Evolutionary conservation across 2,329 filamentous ascomycete species (phyloP).

Genomic region (Fusarium pseudoanthophilum): DNA sequence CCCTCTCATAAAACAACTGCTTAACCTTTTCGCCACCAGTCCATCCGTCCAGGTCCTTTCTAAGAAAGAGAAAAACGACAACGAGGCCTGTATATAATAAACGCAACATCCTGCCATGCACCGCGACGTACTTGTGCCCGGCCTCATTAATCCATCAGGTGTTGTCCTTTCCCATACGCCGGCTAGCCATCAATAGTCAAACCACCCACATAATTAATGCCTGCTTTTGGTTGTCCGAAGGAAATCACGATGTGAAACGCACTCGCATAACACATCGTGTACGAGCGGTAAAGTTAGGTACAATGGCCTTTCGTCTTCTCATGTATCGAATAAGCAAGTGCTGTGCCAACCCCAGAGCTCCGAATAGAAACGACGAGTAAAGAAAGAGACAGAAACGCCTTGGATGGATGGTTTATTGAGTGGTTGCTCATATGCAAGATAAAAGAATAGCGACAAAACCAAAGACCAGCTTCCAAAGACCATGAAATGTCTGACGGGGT

Average conservation of each 20-base stretch:
- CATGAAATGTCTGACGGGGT: slow-evolving; percentile 16
- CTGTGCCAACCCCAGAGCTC: slow-evolving; percentile 9
- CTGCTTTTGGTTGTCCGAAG: slow-evolving; percentile 38
- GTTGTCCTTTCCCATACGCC: slow-evolving; percentile 32
- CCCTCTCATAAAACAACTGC: slow-evolving; percentile 9
- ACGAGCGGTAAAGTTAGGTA: not conserved
- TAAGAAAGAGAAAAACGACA: slow-evolving; percentile 7
- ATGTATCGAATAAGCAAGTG: slow-evolving; percentile 7
- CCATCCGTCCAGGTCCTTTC: slow-evolving; percentile 2
- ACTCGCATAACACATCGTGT: not conserved
- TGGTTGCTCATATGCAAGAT: slow-evolving; percentile 13
- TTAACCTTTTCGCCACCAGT: not conserved
- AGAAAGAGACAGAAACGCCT: slow-evolving; percentile 29
- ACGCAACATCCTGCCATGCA: not conserved
- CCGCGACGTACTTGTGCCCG: not conserved
- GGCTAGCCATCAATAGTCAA: slow-evolving; percentile 25
- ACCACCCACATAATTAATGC: slow-evolving; percentile 26
- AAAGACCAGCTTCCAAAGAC: slow-evolving; percentile 32
- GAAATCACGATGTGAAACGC: slow-evolving; percentile 1
- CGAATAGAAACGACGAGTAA: slow-evolving; percentile 15
- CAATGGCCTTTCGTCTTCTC: slow-evolving; percentile 6
- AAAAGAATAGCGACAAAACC: slow-evolving; percentile 5
- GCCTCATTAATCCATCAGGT: slow-evolving; percentile 14
- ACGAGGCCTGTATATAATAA: slow-evolving; percentile 21
- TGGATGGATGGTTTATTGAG: slow-evolving; percentile 19